Conservation (phyloP, 2,329 filamentous ascomycete species). For the Zymoseptoria tritici region DNA sequence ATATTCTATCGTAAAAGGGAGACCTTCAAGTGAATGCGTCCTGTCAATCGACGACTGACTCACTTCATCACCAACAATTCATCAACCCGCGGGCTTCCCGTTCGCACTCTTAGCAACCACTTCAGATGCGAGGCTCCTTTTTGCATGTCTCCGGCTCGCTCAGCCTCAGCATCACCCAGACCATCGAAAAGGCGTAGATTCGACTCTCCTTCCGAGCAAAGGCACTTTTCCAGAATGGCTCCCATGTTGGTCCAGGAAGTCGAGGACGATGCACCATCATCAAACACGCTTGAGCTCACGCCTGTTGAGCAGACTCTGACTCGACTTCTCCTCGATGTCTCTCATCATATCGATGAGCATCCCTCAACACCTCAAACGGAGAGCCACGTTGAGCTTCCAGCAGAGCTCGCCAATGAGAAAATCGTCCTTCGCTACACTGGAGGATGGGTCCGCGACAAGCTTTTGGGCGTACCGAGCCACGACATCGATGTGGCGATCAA, state of each 20-base stretch:
- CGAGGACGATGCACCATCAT: conserved; percentile 17
- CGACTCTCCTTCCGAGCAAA: conserved; percentile 6
- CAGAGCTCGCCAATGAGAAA: conserved; percentile 39
- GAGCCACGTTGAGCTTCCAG: conserved; percentile 33
- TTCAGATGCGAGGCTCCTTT: neutral
- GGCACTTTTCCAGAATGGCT: conserved; percentile 19
- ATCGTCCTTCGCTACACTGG: conserved; percentile 68
- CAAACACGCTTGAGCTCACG: conserved; percentile 49
- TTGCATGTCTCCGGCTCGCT: conserved; percentile 29
- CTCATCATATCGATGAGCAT: conserved; percentile 54
- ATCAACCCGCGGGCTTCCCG: neutral
- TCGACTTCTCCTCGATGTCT: conserved; percentile 74
- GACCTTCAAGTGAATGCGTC: conserved; percentile 13
- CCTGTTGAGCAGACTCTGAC: conserved; percentile 65
- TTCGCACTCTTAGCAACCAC: neutral
- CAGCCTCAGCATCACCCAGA: conserved; percentile 20
- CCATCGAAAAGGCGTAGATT: conserved; percentile 25
- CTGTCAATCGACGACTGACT: conserved; percentile 14
- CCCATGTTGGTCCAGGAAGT: conserved; percentile 27
- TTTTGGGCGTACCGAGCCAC: conserved; percentile 63
- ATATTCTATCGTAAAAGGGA: neutral
- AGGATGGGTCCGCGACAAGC: conserved; percentile 81
- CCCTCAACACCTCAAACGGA: conserved; percentile 19
- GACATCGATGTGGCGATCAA: conserved; percentile 85
- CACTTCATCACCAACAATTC: conserved; percentile 8